Evolutionary conservation across 495 filamentous ascomycete species (phyloP), one percentile per base, ranked within the genome.

Genomic region (Penicillium odoratum): DNA sequence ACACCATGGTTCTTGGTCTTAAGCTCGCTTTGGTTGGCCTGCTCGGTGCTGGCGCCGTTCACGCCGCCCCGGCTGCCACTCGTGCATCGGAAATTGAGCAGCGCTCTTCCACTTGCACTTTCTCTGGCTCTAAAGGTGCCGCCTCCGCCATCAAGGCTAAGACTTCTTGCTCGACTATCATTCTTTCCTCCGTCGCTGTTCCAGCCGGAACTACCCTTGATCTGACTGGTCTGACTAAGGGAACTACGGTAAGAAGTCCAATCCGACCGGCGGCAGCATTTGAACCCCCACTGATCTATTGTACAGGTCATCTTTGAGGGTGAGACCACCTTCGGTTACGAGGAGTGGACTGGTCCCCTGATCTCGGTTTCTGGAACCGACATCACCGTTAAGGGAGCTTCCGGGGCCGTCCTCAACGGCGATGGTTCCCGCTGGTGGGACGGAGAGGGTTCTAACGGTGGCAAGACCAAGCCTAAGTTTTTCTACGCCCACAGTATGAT

Each of bases 391-490:
- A 64, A 68, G 34, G 77, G 75, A 30, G 73, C 72, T n/a, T 63
- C 62, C 28, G 78, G 75, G n/a, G 66, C 70, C 4, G 56, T 72
- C 13, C 61, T 83, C 26, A 69, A 83, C 60, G 69, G 73, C n/a
- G 68, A 75, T 45, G 81, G 48, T 4, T 65, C 73, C 8, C 68
- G 69, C 43, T 83, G 78, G 73, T 84, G 81, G 82, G 82, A 84
- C 60, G 62, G 70, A 50, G 57, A 81, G 64, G 81, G 81, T 26
- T 72, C 64, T 45, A 82, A 82, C 63, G 80, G 82, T 38, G 82
- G 81, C 54, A 81, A 80, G 71, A 81, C 69, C 15, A 84, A 83
- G 74, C 80, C 81, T 29, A 81, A 82, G 69, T 83, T 84, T 67
- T 82, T 84, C 69, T 77, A 77, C 53, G 80, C 78, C 26, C 80